These are phyloP conservation scores for Lentinus polychrous DNA, from an alignment of 1,284 basidiomycete genomes.

Conservation along the genomic window DNA sequence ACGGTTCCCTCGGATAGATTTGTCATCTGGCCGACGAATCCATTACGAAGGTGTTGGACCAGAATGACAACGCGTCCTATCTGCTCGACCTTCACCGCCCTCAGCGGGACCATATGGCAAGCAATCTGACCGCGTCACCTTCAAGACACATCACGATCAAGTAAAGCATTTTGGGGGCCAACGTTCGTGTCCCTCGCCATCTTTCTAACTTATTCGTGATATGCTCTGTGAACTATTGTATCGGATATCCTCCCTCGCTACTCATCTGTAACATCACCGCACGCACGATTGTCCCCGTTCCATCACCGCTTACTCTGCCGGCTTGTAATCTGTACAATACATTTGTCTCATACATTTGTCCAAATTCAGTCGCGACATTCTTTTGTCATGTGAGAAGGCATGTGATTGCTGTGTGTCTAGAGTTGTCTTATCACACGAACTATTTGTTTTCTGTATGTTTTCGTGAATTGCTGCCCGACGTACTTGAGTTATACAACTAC, in stretches of 20 bases:
- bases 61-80: constrained; percentile 54
- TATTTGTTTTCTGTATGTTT: too few species aligned
- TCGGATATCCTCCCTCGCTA: not conserved
- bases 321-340: constrained; percentile 9
- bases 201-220: constrained; percentile 4
- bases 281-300: constrained; percentile 6
- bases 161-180: constrained; percentile 9
- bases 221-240: not conserved
- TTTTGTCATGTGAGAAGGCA: too few species aligned
- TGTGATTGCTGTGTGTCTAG: too few species aligned
- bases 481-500: too few species aligned
- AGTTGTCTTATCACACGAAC: too few species aligned
- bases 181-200: too few species aligned
- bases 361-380: too few species aligned
- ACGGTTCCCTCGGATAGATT: constrained; percentile 34
- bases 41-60: constrained; percentile 58
- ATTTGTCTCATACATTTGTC: too few species aligned
- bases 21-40: constrained; percentile 65
- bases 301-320: constrained; percentile 5
- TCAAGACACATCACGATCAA: constrained; percentile 26
- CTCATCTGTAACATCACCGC: not conserved
- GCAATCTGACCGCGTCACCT: constrained; percentile 16
- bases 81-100: constrained; percentile 56
- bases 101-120: constrained; percentile 11
- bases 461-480: too few species aligned